These are phyloP conservation scores for Ministeria vibrans DNA, from an alignment of 78 protist genomes.

Conservation along the genomic window DNA sequence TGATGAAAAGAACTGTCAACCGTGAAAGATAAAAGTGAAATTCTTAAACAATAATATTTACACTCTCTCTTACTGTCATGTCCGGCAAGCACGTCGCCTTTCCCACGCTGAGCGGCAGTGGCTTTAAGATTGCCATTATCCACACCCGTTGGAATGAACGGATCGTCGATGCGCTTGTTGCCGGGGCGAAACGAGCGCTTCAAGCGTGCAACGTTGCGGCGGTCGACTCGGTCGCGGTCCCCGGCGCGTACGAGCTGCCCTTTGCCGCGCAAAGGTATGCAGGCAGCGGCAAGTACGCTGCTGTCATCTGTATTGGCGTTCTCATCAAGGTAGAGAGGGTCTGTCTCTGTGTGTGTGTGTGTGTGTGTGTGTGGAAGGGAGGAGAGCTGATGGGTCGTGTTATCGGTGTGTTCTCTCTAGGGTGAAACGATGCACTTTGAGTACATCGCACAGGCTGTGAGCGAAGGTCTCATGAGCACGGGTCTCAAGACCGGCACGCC, in stretches of 20 bases:
- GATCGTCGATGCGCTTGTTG: constrained; percentile 10
- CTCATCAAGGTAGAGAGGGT: constrained; percentile 1
- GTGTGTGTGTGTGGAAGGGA: too few relatives aligned
- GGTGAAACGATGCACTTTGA: constrained; percentile 63
- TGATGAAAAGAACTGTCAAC: too few relatives aligned
- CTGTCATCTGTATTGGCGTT: constrained; percentile 38
- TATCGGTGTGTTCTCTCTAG: constrained; percentile 7
- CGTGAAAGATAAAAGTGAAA: too few relatives aligned
- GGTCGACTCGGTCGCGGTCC: constrained; percentile 29
- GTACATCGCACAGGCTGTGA: constrained; percentile 41
- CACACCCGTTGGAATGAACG: constrained; percentile 45
- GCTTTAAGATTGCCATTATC: constrained; percentile 29
- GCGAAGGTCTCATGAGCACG: constrained; percentile 28
- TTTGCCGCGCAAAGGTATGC: constrained; percentile 14
- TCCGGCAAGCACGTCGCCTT: constrained; percentile 12
- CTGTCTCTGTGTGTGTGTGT: background rate
- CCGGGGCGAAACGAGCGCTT: constrained; percentile 20
- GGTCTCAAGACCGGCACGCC: constrained; percentile 24
- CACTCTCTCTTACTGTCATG: too few relatives aligned
- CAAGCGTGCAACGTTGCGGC: background rate
- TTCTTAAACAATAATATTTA: too few relatives aligned
- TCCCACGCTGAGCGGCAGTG: background rate
- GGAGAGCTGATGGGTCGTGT: background rate
- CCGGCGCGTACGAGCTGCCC: constrained; percentile 64
- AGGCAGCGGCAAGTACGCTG: constrained; percentile 18